Conservation (phyloP, 2,329 filamentous ascomycete species). For the Arthrobotrys entomopaga region DNA sequence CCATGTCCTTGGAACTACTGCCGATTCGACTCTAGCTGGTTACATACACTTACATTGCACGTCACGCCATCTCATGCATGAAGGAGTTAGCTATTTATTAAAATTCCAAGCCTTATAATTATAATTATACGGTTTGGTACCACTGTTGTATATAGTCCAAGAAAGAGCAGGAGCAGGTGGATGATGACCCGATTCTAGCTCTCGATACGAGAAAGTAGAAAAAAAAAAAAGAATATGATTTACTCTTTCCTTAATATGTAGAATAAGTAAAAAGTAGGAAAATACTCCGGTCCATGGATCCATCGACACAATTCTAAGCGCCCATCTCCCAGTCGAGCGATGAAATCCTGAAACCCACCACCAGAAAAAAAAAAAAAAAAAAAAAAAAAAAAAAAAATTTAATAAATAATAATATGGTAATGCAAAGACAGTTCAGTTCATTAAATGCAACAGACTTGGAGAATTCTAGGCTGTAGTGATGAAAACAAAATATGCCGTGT, state of each 20-base stretch:
- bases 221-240: conserved; percentile 25
- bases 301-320: conserved; percentile 28
- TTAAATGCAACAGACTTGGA: conserved; percentile 17
- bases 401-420: no score
- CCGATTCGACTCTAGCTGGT: conserved; percentile 36
- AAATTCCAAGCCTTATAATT: background rate
- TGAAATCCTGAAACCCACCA: conserved; percentile 49
- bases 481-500: conserved; percentile 10
- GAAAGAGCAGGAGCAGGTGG: background rate
- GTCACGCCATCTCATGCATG: conserved; percentile 50
- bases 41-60: conserved; percentile 9
- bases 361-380: background rate
- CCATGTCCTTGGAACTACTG: conserved; percentile 48
- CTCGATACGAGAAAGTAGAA: conserved; percentile 28
- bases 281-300: no score
- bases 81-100: conserved; percentile 5
- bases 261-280: no score
- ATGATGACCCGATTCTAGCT: conserved; percentile 36
- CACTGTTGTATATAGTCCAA: background rate
- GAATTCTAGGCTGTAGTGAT: conserved; percentile 2
- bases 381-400: no score
- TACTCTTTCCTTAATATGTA: conserved; percentile 10
- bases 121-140: no score
- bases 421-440: conserved; percentile 23
- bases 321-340: conserved; percentile 46